phyloP scores from a whole-genome alignment of 257 asterid genomes.

The Forsythia suspensa region DNA sequence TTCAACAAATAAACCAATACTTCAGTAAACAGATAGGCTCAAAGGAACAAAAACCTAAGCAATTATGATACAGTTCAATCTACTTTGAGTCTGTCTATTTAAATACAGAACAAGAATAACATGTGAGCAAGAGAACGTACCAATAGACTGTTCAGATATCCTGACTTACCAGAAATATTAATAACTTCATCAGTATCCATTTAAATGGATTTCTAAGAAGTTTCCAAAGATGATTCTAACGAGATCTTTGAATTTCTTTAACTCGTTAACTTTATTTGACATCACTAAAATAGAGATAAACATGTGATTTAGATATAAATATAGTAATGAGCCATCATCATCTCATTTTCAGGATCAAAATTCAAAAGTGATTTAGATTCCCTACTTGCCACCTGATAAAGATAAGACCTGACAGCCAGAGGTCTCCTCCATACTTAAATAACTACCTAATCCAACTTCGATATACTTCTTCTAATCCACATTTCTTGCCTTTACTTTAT shows the following conservation, averaged over 20 bases:
- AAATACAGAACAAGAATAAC: no score
- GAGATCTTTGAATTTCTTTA: background rate
- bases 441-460: no score
- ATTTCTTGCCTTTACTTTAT: no score
- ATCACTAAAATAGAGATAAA: background rate
- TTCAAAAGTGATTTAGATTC: background rate
- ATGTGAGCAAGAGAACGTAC: no score
- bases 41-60: background rate
- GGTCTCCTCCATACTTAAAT: no score
- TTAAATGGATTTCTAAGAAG: background rate
- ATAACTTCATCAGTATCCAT: background rate
- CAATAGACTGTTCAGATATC: no score
- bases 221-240: background rate
- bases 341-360: no score
- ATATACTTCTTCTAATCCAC: no score
- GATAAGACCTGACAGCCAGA: no score
- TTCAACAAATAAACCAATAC: slow-evolving; percentile 40
- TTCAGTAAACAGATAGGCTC: slow-evolving; percentile 29
- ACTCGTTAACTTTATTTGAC: background rate
- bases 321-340: background rate
- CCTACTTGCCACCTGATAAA: background rate
- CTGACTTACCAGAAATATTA: no score
- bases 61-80: no score
- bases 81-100: no score
- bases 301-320: slow-evolving; percentile 6